Evolutionary conservation across 257 asterid species (phyloP).

Genomic region (Solanum bukasovii): DNA sequence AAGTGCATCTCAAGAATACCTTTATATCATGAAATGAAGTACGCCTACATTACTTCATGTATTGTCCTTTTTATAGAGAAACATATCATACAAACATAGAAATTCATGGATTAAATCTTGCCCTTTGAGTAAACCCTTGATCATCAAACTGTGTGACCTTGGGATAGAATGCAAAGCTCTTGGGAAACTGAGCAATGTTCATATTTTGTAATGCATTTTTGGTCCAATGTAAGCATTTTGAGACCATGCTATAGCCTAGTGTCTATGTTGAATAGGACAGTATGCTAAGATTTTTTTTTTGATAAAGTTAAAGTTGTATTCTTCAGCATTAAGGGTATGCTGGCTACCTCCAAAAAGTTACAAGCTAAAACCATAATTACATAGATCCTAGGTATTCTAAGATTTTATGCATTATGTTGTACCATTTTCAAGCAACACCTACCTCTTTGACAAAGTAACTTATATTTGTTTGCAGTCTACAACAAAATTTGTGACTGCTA

Average conservation of each 20-base stretch:
- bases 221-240: neutral
- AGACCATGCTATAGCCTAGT: neutral
- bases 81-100: neutral
- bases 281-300: neutral
- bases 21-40: neutral
- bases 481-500: neutral
- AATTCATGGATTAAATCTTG: neutral
- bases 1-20: neutral
- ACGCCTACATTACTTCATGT: neutral
- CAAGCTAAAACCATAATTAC: too few species aligned
- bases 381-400: neutral
- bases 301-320: too few species aligned
- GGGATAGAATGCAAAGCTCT: neutral
- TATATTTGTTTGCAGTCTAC: neutral
- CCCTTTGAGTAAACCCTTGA: neutral
- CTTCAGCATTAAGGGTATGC: too few species aligned
- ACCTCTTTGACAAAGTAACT: neutral
- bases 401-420: neutral
- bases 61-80: neutral
- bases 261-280: neutral
- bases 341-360: too few species aligned
- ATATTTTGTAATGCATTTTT: neutral
- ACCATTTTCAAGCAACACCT: neutral
- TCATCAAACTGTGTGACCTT: neutral
- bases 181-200: neutral